Conservation (phyloP, 352 stramenopile species). For the Phytopythium cucurbitacearum region DNA sequence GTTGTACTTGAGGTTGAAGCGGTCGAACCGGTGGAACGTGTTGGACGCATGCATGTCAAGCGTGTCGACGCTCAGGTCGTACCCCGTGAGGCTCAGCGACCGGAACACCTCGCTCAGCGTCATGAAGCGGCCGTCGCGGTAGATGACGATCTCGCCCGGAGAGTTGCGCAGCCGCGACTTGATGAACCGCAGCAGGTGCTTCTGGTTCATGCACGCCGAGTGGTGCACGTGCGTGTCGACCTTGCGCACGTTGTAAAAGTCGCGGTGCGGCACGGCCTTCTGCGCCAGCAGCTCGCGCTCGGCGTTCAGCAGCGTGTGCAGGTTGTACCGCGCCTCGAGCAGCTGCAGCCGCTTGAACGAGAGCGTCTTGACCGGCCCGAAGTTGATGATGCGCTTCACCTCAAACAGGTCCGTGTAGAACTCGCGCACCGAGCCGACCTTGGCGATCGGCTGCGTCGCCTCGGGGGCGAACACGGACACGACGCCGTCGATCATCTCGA, state of each 20-base stretch:
- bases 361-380: conserved; percentile 82
- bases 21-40: conserved; percentile 99
- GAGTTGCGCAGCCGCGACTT: conserved; percentile 75
- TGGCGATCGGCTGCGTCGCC: conserved; percentile 24
- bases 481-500: conserved; percentile 59
- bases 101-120: conserved; percentile 95
- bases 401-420: conserved; percentile 79
- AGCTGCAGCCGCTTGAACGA: conserved; percentile 87
- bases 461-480: conserved; percentile 42
- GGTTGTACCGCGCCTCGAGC: conserved; percentile 92
- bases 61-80: conserved; percentile 98
- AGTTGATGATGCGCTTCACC: conserved; percentile 85
- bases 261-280: conserved; percentile 95
- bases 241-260: conserved; percentile 98
- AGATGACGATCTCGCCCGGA: conserved; percentile 93
- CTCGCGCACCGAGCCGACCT: conserved; percentile 41
- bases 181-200: conserved; percentile 92
- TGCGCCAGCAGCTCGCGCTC: conserved; percentile 93
- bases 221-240: conserved; percentile 99
- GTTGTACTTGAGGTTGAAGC: conserved; percentile 99
- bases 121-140: conserved; percentile 93
- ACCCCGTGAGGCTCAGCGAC: conserved; percentile 92
- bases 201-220: conserved; percentile 95
- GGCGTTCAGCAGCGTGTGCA: conserved; percentile 96
- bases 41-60: conserved; percentile 99